Evolutionary conservation across 345 rosid species (phyloP), one percentile per base, ranked within the genome.

Genomic region (Bruguiera gymnorhiza): DNA sequence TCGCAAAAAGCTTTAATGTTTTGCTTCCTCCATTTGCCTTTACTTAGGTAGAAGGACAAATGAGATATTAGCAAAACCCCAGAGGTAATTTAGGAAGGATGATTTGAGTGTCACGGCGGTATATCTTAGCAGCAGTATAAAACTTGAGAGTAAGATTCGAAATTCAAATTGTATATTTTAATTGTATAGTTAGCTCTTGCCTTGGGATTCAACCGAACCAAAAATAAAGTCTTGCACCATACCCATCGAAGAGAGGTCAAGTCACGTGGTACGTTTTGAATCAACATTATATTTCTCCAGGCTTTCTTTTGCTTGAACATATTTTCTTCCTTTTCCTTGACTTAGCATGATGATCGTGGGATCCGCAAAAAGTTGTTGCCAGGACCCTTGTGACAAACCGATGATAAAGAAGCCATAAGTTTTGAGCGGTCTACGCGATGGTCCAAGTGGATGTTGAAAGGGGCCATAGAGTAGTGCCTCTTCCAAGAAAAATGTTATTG

Each of bases 301-400:
- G 56, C 24, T 8, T 31, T 27, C 64, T 60, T 26, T 54, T n/a
- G 15, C 6, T 55, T 15, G 13, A 30, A 30, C 19, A 15, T 51
- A 5, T n/a, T 55, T 54, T 2, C 23, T 62, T 62, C 56, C 26
- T 26, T 23, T 31, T 16, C 23, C 21, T 60, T 60, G 63, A 63
- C 26, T 31, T 23, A 29, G 1, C 32, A n/a, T 50, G 56, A 74
- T 62, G 76, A 26, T 62, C 60, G 76, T 70, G 76, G 74, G 72
- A 74, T 74, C 77, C 48, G 27, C 60, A 71, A 64, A 76, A 80
- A 70, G 80, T 63, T 60, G 53, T 58, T 34, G 34, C 58, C 43
- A 53, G n/a, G 63, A 69, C 67, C 71, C 73, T 62, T 69, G 68
- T 54, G 76, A 24, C 36, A 48, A 62, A 62, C 7, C 54, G 76